Conservation (phyloP, 1,284 basidiomycete species). For the Agroathelia rolfsii region DNA sequence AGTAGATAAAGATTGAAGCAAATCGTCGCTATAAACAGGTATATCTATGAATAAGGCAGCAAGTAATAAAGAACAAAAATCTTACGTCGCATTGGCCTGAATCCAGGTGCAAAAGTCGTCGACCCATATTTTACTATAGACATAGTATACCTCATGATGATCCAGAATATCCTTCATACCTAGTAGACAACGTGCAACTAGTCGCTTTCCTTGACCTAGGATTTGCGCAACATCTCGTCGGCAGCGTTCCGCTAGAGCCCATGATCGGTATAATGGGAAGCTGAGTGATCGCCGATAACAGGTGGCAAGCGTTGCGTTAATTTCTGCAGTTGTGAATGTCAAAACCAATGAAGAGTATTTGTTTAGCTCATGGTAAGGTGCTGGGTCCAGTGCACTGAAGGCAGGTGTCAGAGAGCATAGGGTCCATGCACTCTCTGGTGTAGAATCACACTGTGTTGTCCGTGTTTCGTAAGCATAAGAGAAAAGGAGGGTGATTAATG, state of each 20-base stretch:
- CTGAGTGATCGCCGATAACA: conserved; percentile 65
- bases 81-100: conserved; percentile 51
- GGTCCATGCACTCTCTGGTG: conserved; percentile 78
- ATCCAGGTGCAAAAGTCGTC: conserved; percentile 74
- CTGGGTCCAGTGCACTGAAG: conserved; percentile 68
- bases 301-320: conserved; percentile 39
- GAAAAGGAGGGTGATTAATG: conserved; percentile 60
- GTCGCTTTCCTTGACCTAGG: conserved; percentile 48
- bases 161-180: conserved; percentile 63
- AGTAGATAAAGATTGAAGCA: conserved; percentile 35
- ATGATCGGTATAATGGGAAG: conserved; percentile 72
- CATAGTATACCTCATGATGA: conserved; percentile 72
- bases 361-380: too few species aligned
- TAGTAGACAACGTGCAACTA: conserved; percentile 51
- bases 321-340: conserved; percentile 34
- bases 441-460: conserved; percentile 64
- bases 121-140: conserved; percentile 75
- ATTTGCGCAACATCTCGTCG: conserved; percentile 49
- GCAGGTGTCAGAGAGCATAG: conserved; percentile 57
- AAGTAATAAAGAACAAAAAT: conserved; percentile 5
- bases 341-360: too few species aligned
- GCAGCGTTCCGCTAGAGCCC: conserved; percentile 58
- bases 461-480: conserved; percentile 68
- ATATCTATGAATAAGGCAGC: too few species aligned
- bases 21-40: conserved; percentile 43